Evolutionary conservation across 2,329 filamentous ascomycete species (phyloP).

Genomic region (Colletotrichum theobromicola): DNA sequence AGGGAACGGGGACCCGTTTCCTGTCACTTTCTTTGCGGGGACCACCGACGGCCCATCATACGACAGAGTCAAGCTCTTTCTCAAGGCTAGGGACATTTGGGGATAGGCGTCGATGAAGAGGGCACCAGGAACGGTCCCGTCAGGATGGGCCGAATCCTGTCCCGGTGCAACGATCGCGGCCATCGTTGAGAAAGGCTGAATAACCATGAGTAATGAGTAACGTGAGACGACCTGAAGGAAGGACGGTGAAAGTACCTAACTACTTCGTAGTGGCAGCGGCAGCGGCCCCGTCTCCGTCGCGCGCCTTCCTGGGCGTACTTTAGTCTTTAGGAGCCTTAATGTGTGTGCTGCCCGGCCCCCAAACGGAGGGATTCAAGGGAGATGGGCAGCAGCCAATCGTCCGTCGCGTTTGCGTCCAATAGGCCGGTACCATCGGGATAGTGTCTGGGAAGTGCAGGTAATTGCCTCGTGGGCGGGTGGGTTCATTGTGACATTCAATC

Average conservation of each 20-base stretch:
- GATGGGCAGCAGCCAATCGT: background rate
- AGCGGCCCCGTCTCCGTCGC: background rate
- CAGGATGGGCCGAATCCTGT: background rate
- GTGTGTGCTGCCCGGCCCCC: background rate
- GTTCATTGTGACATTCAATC: constrained; percentile 6
- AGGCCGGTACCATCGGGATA: constrained; percentile 2
- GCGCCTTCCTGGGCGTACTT: background rate
- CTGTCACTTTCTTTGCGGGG: constrained; percentile 3
- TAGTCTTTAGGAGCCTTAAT: no score
- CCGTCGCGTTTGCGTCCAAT: background rate
- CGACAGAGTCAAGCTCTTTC: background rate
- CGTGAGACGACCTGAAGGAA: background rate
- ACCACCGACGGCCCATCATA: background rate
- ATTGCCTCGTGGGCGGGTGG: constrained; percentile 14
- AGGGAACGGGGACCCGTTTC: background rate
- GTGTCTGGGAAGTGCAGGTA: constrained; percentile 1
- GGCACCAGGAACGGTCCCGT: background rate
- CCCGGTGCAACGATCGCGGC: background rate
- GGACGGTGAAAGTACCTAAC: background rate
- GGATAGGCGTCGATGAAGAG: constrained; percentile 3
- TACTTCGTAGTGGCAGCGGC: background rate
- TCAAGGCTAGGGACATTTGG: background rate
- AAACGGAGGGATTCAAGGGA: background rate
- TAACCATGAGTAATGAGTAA: background rate
- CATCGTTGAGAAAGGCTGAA: background rate